A percentile compares a stretch with the other conserved stretches of the same genome.
Conservation (phyloP, 2,329 filamentous ascomycete genomes). For the Ophiostoma piceae region DNA sequence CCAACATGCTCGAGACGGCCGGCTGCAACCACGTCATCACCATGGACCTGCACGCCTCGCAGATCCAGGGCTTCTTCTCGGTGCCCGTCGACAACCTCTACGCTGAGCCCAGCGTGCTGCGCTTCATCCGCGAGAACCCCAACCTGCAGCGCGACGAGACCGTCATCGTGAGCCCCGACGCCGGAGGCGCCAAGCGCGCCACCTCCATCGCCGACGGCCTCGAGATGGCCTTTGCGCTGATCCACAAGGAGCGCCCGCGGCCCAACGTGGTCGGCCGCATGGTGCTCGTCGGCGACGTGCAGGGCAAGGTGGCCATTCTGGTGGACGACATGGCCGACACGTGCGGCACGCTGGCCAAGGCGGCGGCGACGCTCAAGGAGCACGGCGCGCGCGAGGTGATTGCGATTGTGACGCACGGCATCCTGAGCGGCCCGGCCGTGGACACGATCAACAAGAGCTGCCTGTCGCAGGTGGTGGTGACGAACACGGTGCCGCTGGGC, state of each 20-base stretch:
- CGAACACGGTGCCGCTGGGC: conserved; percentile 77
- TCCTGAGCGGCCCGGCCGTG: conserved; percentile 64
- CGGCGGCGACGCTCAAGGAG: conserved; percentile 79
- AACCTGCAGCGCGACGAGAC: conserved; percentile 52
- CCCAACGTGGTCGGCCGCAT: conserved; percentile 78
- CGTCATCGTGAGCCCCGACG: conserved; percentile 92
- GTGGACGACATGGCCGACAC: conserved; percentile 45
- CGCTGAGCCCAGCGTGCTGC: conserved; percentile 85
- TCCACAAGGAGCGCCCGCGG: conserved; percentile 90
- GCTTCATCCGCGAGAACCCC: conserved; percentile 43
- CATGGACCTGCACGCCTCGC: conserved; percentile 64
- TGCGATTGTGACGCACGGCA: conserved; percentile 62
- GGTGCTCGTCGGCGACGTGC: conserved; percentile 92
- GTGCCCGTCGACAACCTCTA: conserved; percentile 73
- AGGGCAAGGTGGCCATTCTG: conserved; percentile 86
- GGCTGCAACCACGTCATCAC: conserved; percentile 70
- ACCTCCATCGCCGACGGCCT: conserved; percentile 90
- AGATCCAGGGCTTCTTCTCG: conserved; percentile 75
- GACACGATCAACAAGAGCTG: conserved; percentile 76
- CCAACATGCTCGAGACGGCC: conserved; percentile 94
- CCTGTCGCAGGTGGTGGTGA: conserved; percentile 76
- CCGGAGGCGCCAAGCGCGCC: conserved; percentile 88
- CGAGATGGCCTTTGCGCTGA: conserved; percentile 85
- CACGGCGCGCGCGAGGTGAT: conserved; percentile 84
- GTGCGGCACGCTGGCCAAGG: conserved; percentile 58